Conservation (phyloP, 306 rosid species). For the Cucurbita ficifolia region DNA sequence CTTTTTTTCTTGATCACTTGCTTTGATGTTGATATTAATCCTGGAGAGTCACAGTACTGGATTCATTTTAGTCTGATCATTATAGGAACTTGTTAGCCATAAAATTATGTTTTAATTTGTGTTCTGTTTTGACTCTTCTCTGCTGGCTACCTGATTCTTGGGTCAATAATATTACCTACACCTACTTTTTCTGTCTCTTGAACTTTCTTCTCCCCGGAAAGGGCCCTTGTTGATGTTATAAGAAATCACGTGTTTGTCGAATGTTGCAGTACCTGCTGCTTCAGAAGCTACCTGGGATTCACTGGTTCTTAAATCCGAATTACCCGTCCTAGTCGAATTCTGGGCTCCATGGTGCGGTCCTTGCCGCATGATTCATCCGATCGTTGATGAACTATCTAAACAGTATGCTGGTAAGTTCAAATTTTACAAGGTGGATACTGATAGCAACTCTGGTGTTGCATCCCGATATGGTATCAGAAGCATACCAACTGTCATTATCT, state of each 20-base stretch:
- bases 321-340: conserved; percentile 76
- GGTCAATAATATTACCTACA: background rate
- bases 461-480: conserved; percentile 70
- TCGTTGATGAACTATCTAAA: conserved; percentile 56
- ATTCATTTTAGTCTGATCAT: background rate
- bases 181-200: background rate
- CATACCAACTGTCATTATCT: conserved; percentile 73
- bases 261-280: conserved; percentile 41
- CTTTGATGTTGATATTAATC: background rate
- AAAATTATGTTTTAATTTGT: background rate
- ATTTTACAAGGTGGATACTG: conserved; percentile 79
- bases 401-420: conserved; percentile 60
- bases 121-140: background rate
- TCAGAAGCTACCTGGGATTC: conserved; percentile 58
- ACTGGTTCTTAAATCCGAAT: conserved; percentile 41
- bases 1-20: background rate
- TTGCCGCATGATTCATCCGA: conserved; percentile 91
- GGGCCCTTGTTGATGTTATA: background rate
- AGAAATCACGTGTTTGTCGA: background rate
- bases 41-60: background rate
- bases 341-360: conserved; percentile 99
- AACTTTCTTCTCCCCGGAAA: background rate
- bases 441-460: conserved; percentile 51
- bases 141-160: background rate
- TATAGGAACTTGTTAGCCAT: background rate